Evolutionary conservation across 2,329 filamentous ascomycete species (phyloP), one percentile per base, ranked within the genome.

Genomic region (Colletotrichum kahawae): DNA sequence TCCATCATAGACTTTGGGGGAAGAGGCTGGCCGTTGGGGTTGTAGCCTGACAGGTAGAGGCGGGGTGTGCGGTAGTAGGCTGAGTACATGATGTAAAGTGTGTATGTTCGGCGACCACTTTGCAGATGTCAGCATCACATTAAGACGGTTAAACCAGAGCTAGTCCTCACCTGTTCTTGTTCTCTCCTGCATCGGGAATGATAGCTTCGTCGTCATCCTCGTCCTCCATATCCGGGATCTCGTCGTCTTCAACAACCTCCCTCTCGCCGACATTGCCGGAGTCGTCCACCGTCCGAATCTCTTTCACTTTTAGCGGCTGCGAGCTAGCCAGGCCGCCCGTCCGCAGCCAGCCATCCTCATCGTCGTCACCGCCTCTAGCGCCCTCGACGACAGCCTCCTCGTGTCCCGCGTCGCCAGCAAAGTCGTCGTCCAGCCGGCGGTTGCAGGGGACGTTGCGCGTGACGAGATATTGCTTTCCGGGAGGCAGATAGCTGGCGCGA

Each of bases 161-260:
- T 10, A 51, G 18, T 21, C 67, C 84, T 76, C 81, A 89, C 90
- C 85, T 87, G 77, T 84, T 88, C 77, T 83, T 86, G 68, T 87
- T 85, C 9, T 84, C 82, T 33, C 88, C 85, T 8, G 92, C 89
- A 79, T 98, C 95, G 14, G 94, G 90, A 81, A 98, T 98, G 82
- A 99, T 98, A 59, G 97, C 97, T 85, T 98, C 96, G 77, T 97
- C 96, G 77, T 98, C 96, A 77, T 98, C 96, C 72, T 98, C 96
- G 77, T 98, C 97, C 82, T 98, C 97, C 95, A 98, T 98, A 82
- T 98, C 96, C 0, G 96, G 96, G 77, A 98, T 98, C 80, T 98
- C 96, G 81, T 97, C 95, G 67, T 93, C 93, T 33, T 92, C 90
- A 7, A 94, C 87, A 36, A 92, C 90, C 66, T 93, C 93, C 71